Percentiles rank a stretch among this genome's conserved stretches.
phyloP scores from a whole-genome alignment of 495 filamentous ascomycete species.

The Talaromyces adpressus region DNA sequence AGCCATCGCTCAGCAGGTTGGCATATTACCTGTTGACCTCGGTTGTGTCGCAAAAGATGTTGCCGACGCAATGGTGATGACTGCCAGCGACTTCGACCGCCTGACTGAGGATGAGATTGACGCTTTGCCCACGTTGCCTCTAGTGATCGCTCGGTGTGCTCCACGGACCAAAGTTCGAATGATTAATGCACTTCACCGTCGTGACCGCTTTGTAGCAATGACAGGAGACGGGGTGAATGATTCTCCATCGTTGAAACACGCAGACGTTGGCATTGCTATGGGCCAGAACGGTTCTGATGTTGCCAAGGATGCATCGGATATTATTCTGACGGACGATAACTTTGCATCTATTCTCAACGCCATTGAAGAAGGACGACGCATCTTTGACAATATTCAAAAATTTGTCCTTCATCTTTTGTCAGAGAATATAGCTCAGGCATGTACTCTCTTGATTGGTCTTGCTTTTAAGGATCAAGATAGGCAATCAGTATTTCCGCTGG shows the following conservation, averaged over 20 bases:
- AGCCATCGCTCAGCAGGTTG: conserved; percentile 69
- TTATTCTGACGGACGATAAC: conserved; percentile 77
- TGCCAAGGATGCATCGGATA: conserved; percentile 78
- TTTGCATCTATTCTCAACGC: conserved; percentile 76
- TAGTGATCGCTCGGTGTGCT: conserved; percentile 65
- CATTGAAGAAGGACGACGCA: conserved; percentile 62
- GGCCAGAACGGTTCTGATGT: conserved; percentile 72
- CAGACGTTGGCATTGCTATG: conserved; percentile 85
- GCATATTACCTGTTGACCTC: conserved; percentile 59
- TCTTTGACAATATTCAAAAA: conserved; percentile 76
- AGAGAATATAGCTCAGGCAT: conserved; percentile 66
- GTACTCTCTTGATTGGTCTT: conserved; percentile 61
- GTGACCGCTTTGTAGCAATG: conserved; percentile 65
- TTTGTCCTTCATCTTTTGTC: conserved; percentile 68
- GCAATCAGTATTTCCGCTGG: conserved; percentile 64
- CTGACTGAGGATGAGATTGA: conserved; percentile 56
- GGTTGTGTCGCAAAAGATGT: conserved; percentile 39
- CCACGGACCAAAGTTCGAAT: conserved; percentile 72
- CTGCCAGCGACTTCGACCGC: conserved; percentile 57
- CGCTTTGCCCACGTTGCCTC: conserved; percentile 52
- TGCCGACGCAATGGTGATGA: conserved; percentile 51
- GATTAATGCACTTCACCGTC: conserved; percentile 66
- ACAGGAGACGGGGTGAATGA: conserved; percentile 92
- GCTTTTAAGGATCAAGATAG: conserved; percentile 58
- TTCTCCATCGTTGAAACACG: conserved; percentile 69